Conservation (phyloP, 805 yeast species). For the Lipomyces orientalis region DNA sequence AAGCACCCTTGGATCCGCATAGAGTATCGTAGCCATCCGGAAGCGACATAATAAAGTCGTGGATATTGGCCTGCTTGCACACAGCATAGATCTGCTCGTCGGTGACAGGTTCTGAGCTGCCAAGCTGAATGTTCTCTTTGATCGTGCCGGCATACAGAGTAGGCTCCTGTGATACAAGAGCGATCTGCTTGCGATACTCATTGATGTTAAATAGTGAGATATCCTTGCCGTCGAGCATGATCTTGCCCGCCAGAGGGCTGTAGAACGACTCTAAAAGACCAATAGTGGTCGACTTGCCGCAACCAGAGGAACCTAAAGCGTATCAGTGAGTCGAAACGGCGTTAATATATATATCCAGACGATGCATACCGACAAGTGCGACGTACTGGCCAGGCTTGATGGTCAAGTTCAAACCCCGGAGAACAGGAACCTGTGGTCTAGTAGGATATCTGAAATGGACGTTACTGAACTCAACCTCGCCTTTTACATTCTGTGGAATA, state of each 20-base stretch:
- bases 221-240: conserved; percentile 58
- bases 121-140: conserved; percentile 61
- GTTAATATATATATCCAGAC: neutral
- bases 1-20: conserved; percentile 61
- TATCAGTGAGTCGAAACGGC: neutral
- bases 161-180: conserved; percentile 69
- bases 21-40: conserved; percentile 67
- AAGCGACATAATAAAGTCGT: conserved; percentile 60
- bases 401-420: conserved; percentile 56
- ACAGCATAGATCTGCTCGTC: conserved; percentile 56
- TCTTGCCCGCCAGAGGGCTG: conserved; percentile 55
- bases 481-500: conserved; percentile 47
- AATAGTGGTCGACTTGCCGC: conserved; percentile 67
- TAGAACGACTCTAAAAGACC: conserved; percentile 60
- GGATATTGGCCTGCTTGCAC: conserved; percentile 60
- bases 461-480: conserved; percentile 59
- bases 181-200: conserved; percentile 58
- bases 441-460: conserved; percentile 72
- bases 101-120: conserved; percentile 47
- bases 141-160: conserved; percentile 61
- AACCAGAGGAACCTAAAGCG: conserved; percentile 53
- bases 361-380: conserved; percentile 63
- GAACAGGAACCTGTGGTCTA: conserved; percentile 56
- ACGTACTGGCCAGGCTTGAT: conserved; percentile 60
- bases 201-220: conserved; percentile 56